phyloP scores from a whole-genome alignment of 2,329 filamentous ascomycete genomes.

The Ophiocordyceps camponoti-rufipedis region DNA sequence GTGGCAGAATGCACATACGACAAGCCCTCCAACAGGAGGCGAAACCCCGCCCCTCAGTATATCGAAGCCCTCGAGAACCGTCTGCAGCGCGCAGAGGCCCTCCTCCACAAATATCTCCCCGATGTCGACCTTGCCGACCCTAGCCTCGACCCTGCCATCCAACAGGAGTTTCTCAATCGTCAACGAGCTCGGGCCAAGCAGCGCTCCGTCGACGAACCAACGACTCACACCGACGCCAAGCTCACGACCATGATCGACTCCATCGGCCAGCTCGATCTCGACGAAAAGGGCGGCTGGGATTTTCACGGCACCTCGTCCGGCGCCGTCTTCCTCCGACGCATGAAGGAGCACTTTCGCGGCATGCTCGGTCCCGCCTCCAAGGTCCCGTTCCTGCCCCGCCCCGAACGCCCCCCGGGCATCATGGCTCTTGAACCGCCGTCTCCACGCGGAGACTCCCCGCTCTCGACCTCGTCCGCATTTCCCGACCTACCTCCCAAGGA shows the following conservation, averaged over 20 bases:
- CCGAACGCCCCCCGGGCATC: constrained; percentile 28
- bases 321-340: constrained; percentile 67
- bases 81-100: constrained; percentile 63
- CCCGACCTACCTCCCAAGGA: constrained; percentile 53
- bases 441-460: constrained; percentile 45
- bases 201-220: constrained; percentile 10
- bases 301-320: constrained; percentile 91
- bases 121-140: constrained; percentile 75
- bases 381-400: constrained; percentile 36
- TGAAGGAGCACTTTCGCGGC: constrained; percentile 75
- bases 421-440: constrained; percentile 52
- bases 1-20: constrained; percentile 81
- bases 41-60: constrained; percentile 84
- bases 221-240: constrained; percentile 46
- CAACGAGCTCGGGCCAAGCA: constrained; percentile 31
- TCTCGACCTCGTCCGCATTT: constrained; percentile 29
- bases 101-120: constrained; percentile 65
- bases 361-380: constrained; percentile 48
- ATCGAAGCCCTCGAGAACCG: constrained; percentile 76
- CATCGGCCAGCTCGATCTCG: constrained; percentile 77
- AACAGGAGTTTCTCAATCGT: constrained; percentile 46
- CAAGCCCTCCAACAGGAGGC: constrained; percentile 77
- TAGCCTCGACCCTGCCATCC: constrained; percentile 57
- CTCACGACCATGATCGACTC: constrained; percentile 91
- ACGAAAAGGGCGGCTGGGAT: constrained; percentile 83